Conservation (phyloP, 495 filamentous ascomycete species). For the Lophiostoma macrostomum region DNA sequence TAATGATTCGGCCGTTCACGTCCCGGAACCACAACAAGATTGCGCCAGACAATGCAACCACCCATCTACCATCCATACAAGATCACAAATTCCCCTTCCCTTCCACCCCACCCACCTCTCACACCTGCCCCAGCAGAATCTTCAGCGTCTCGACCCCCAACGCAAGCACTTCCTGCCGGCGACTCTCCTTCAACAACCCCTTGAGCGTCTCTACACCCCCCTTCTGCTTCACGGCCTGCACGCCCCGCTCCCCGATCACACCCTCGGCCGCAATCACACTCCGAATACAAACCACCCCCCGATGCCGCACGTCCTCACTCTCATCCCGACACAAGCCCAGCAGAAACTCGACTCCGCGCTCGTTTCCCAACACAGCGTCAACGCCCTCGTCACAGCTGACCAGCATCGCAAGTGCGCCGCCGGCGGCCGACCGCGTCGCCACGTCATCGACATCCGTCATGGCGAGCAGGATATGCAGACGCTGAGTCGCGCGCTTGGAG, state of each 20-base stretch:
- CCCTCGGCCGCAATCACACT: conserved; percentile 57
- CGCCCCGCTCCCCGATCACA: conserved; percentile 46
- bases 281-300: conserved; percentile 72
- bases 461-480: conserved; percentile 79
- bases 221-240: conserved; percentile 46
- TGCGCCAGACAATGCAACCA: too few species aligned
- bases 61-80: too few species aligned
- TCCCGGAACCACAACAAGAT: too few species aligned
- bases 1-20: too few species aligned
- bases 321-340: conserved; percentile 73
- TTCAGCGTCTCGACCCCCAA: conserved; percentile 30
- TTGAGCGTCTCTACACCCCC: conserved; percentile 33
- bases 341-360: conserved; percentile 67
- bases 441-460: conserved; percentile 80
- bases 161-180: conserved; percentile 23
- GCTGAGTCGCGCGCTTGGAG: conserved; percentile 57
- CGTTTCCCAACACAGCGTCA: conserved; percentile 61
- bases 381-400: conserved; percentile 73
- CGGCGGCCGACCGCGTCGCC: conserved; percentile 76
- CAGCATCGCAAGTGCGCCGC: conserved; percentile 81
- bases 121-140: conserved; percentile 20
- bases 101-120: too few species aligned
- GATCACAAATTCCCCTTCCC: too few species aligned
- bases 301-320: conserved; percentile 60
- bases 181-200: conserved; percentile 26